Evolutionary conservation across 768 basidiomycete species (phyloP).

Genomic region (Naganishia antarctica): DNA sequence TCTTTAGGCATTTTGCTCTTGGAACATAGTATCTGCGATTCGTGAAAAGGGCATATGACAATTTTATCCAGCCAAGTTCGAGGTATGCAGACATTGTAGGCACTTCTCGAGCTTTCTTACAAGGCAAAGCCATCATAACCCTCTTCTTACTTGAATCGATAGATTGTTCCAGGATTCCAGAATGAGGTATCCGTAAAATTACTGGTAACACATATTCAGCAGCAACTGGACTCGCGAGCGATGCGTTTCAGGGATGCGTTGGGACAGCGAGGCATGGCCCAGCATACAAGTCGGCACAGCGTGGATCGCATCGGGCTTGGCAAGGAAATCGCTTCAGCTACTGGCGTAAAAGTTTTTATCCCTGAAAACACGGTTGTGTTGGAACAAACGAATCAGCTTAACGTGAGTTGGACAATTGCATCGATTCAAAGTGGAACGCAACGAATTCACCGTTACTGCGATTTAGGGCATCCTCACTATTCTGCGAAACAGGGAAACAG

Average conservation of each 20-base stretch:
- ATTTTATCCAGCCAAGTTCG: conserved; percentile 83
- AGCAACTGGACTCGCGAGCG: conserved; percentile 74
- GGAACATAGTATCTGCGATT: conserved; percentile 66
- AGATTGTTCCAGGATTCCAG: conserved; percentile 85
- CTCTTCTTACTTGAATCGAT: conserved; percentile 51
- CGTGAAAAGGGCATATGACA: conserved; percentile 91
- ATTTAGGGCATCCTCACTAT: conserved; percentile 81
- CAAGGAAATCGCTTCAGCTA: conserved; percentile 2
- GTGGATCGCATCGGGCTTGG: conserved; percentile 30
- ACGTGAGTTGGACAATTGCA: conserved; percentile 53
- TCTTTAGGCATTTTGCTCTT: not conserved
- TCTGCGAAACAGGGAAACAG: conserved; percentile 66
- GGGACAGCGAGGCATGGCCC: conserved; percentile 42
- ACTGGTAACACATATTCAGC: conserved; percentile 81
- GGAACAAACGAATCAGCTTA: conserved; percentile 72
- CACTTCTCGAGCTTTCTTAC: not conserved
- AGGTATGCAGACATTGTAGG: conserved; percentile 71
- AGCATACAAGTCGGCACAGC: conserved; percentile 29
- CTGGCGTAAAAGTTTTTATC: not conserved
- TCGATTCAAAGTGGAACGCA: not conserved
- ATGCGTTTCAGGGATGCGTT: conserved; percentile 69
- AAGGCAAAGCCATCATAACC: not conserved
- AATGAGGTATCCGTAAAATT: conserved; percentile 89
- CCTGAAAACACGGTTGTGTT: conserved; percentile 52
- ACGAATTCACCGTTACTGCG: conserved; percentile 4